Evolutionary conservation across 257 asterid species (phyloP), one percentile per base, ranked within the genome.

Genomic region (Fraxinus americana): DNA sequence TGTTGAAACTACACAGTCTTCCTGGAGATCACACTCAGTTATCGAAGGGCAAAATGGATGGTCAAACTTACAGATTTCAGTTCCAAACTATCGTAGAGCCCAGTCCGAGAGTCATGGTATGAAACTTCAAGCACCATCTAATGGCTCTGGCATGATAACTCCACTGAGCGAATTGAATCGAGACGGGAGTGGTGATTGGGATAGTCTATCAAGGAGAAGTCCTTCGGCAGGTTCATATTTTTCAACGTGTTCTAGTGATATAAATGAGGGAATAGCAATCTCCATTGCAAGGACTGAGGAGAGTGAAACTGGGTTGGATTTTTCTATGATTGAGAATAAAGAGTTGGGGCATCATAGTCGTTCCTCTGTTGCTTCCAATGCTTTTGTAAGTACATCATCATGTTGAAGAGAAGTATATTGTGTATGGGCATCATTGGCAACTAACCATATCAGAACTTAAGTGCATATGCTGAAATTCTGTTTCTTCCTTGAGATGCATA

Each of bases 181-280:
- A 35, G 86, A 83, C 39, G 85, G 85, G 82, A 84, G 82, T 86
- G 71, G 79, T 61, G 91, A 88, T 75, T 76, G 84, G 83, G 89
- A 86, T 43, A 77, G 87, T 63, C 72, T 59, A 61, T 81, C 88
- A 9, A 82, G 71, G 82, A 82, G 88, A 89, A 90, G 88, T 83
- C 82, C 88, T 78, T 91, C 96, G 69, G 85, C 77, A 75, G 88
- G 80, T 80, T 93, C 95, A 52, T 84, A 38, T 61, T 73, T 85
- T 72, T 88, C 99, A 75, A 75, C 93, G 41, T 35, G 83, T 78
- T 91, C 69, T 38, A 80, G 83, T 77, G 93, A 89, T 71, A 74
- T 80, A 57, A 75, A 76, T 69, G 91, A 78, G 70, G 90, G 82
- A 73, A 36, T 80, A 27, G 81, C 83, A 71, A 61, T 36, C 74